Conservation (phyloP, 73 alveolate genomes). For the Paramecium tetraurelia region DNA sequence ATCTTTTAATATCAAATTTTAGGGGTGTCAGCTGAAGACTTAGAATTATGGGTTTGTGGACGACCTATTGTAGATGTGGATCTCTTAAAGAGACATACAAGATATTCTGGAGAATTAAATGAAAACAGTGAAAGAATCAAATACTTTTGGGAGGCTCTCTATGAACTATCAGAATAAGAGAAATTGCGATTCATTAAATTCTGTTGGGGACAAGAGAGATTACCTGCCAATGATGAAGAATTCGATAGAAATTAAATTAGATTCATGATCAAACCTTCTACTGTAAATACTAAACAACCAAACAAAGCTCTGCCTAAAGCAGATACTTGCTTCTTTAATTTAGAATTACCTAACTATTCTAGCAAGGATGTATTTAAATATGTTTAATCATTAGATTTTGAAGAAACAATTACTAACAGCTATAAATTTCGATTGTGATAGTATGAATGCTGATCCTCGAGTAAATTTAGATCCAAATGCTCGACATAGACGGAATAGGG, state of each 20-base stretch:
- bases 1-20: constrained; percentile 52
- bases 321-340: constrained; percentile 98
- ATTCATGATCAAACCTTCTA: constrained; percentile 91
- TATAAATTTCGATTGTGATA: constrained; percentile 86
- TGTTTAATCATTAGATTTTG: constrained; percentile 55
- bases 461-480: constrained; percentile 58
- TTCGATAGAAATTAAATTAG: constrained; percentile 90
- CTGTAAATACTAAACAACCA: constrained; percentile 76
- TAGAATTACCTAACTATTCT: constrained; percentile 94
- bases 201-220: constrained; percentile 98
- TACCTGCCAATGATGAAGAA: constrained; percentile 98
- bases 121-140: constrained; percentile 80
- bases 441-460: constrained; percentile 93
- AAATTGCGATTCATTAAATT: constrained; percentile 92
- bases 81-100: constrained; percentile 91
- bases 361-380: constrained; percentile 61
- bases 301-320: constrained; percentile 96
- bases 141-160: constrained; percentile 95
- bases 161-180: constrained; percentile 89
- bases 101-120: constrained; percentile 87
- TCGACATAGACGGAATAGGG: constrained; percentile 32
- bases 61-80: constrained; percentile 90
- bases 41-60: constrained; percentile 96
- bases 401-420: constrained; percentile 85
- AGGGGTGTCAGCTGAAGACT: constrained; percentile 68